Evolutionary conservation across 2,329 filamentous ascomycete species (phyloP).

Genomic region (Colletotrichum simmondsii): DNA sequence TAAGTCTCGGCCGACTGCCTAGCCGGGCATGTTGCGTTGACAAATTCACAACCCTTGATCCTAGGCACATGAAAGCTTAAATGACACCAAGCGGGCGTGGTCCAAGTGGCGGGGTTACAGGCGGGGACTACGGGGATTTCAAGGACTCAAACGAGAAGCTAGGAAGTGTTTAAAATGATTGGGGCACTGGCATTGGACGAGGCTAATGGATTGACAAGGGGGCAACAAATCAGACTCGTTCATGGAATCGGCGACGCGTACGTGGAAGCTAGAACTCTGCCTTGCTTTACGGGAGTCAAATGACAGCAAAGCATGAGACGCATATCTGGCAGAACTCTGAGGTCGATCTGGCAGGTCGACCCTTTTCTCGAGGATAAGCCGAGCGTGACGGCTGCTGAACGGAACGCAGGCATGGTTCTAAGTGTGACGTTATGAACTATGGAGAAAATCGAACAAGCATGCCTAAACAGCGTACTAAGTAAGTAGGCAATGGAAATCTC

Average conservation of each 20-base stretch:
- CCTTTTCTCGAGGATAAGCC: too few species aligned
- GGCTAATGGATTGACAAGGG: not conserved
- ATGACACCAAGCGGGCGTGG: not conserved
- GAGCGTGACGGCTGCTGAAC: too few species aligned
- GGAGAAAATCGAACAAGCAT: too few species aligned
- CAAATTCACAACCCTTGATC: not conserved
- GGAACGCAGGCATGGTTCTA: not conserved
- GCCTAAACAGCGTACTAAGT: too few species aligned
- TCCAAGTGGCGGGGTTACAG: not conserved
- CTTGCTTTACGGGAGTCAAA: not conserved
- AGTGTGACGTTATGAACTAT: too few species aligned
- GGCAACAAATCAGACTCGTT: not conserved
- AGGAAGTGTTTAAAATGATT: not conserved
- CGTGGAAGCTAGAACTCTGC: conserved; percentile 4
- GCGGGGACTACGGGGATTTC: not conserved
- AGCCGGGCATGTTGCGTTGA: not conserved
- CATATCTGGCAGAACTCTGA: conserved; percentile 16
- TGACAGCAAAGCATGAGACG: not conserved
- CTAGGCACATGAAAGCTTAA: not conserved
- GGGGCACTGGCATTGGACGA: not conserved
- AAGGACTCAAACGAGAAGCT: not conserved
- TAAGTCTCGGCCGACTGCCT: not conserved
- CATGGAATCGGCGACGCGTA: conserved; percentile 1
- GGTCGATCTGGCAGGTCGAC: not conserved
- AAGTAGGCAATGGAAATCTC: too few species aligned